phyloP scores from a whole-genome alignment of 1,284 basidiomycete genomes.

The Trichosporon sp. region DNA sequence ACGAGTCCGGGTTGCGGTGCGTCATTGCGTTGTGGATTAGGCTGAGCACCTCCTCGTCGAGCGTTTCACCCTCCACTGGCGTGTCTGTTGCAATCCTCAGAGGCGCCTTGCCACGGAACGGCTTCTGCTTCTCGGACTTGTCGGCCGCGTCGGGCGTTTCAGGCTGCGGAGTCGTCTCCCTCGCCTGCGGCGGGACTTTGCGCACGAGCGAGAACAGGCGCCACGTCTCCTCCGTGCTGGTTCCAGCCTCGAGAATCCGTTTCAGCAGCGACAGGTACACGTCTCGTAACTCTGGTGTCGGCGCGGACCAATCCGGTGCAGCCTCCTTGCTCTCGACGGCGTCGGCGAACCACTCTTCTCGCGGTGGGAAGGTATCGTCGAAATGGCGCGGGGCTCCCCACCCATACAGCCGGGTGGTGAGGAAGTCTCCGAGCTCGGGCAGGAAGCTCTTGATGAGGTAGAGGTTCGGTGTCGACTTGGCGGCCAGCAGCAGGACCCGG shows the following conservation, averaged over 20 bases:
- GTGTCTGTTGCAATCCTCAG: constrained; percentile 15
- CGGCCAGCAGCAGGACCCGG: constrained; percentile 35
- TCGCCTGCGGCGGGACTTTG: constrained; percentile 32
- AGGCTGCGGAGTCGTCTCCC: constrained; percentile 12
- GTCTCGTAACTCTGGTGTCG: constrained; percentile 31
- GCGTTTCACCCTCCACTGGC: constrained; percentile 25
- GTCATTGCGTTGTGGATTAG: constrained; percentile 49
- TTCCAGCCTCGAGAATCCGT: constrained; percentile 46
- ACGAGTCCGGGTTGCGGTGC: constrained; percentile 47
- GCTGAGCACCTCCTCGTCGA: constrained; percentile 50
- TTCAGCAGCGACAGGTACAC: constrained; percentile 45
- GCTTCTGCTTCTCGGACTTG: constrained; percentile 3
- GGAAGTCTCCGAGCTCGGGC: constrained; percentile 43
- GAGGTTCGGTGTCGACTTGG: constrained; percentile 33
- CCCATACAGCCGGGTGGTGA: constrained; percentile 46
- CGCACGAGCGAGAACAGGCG: constrained; percentile 48
- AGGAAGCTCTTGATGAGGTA: constrained; percentile 39
- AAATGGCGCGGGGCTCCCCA: constrained; percentile 37
- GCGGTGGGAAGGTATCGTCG: constrained; percentile 44
- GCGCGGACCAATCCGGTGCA: constrained; percentile 36
- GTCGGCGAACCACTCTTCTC: constrained; percentile 43
- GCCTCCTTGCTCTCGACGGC: constrained; percentile 30
- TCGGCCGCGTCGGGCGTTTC: constrained; percentile 16
- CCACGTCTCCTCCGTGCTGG: constrained; percentile 44
- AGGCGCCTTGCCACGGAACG: constrained; percentile 16